Conservation (phyloP, 139 green algal genomes). For the Tetraselmis striata region DNA sequence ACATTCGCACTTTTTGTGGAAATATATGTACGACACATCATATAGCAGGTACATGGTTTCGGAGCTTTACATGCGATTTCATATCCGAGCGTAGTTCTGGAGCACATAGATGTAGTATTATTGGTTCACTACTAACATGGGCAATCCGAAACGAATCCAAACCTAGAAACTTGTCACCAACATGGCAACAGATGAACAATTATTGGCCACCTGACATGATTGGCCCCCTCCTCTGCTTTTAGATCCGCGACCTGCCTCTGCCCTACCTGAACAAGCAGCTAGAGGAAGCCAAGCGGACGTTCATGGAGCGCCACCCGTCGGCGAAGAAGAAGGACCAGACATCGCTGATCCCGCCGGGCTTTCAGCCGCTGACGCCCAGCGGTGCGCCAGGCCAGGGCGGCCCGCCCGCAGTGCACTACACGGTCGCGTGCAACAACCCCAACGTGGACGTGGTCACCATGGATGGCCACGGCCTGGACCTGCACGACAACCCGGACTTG, state of each 20-base stretch:
- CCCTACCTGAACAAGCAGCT: slow-evolving; percentile 36
- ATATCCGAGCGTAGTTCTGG: too few species aligned
- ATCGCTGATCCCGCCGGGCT: slow-evolving; percentile 9
- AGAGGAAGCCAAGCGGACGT: slow-evolving; percentile 54
- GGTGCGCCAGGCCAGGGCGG: not conserved
- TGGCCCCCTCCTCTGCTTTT: too few species aligned
- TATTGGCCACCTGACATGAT: too few species aligned
- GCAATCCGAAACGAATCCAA: too few species aligned
- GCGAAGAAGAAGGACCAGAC: slow-evolving; percentile 54
- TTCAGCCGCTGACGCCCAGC: slow-evolving; percentile 5
- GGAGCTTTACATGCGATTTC: not conserved
- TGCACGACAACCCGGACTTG: not conserved
- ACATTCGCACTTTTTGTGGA: too few species aligned
- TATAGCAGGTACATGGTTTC: too few species aligned
- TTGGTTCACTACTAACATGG: too few species aligned
- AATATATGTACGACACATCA: too few species aligned
- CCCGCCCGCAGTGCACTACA: not conserved
- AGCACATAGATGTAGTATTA: too few species aligned
- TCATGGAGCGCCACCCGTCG: slow-evolving; percentile 63
- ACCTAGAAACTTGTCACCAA: too few species aligned
- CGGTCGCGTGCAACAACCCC: slow-evolving; percentile 3
- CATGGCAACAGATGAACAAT: too few species aligned
- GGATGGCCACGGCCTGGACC: slow-evolving; percentile 6
- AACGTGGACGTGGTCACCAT: not conserved
- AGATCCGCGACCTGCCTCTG: slow-evolving; percentile 25